These are phyloP conservation scores for Capronia coronata DNA, from an alignment of 2,329 filamentous ascomycete species.

Conservation along the genomic window DNA sequence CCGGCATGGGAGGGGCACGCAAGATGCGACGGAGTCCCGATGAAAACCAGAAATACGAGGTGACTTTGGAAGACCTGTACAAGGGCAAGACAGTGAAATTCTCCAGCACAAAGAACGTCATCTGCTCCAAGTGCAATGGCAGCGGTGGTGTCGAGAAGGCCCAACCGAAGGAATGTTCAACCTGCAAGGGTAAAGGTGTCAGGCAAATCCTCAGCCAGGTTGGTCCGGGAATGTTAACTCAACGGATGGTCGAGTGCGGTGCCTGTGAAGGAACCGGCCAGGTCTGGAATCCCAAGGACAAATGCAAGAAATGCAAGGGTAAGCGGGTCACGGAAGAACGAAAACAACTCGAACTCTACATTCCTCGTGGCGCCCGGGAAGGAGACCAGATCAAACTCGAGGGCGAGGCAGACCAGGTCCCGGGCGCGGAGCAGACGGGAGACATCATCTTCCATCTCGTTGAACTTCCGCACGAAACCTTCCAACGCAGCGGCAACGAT, in stretches of 20 bases:
- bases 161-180: constrained; percentile 73
- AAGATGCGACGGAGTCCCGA: constrained; percentile 66
- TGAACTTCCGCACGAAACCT: constrained; percentile 73
- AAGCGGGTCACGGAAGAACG: constrained; percentile 78
- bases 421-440: constrained; percentile 72
- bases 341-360: constrained; percentile 94
- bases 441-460: constrained; percentile 86
- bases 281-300: constrained; percentile 91
- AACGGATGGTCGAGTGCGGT: constrained; percentile 71
- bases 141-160: constrained; percentile 86
- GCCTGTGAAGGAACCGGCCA: constrained; percentile 79
- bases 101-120: constrained; percentile 85
- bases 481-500: constrained; percentile 77
- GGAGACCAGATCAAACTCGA: constrained; percentile 85
- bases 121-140: constrained; percentile 83
- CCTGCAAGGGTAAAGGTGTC: constrained; percentile 72
- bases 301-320: constrained; percentile 98
- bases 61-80: constrained; percentile 90
- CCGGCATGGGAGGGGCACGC: constrained; percentile 47
- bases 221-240: constrained; percentile 77
- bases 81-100: constrained; percentile 98
- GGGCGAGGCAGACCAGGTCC: constrained; percentile 88
- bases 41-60: constrained; percentile 86
- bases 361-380: constrained; percentile 49
- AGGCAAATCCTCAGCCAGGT: constrained; percentile 74